Evolutionary conservation across 1,284 basidiomycete species (phyloP).

Genomic region (Cryptococcus hybrid): DNA sequence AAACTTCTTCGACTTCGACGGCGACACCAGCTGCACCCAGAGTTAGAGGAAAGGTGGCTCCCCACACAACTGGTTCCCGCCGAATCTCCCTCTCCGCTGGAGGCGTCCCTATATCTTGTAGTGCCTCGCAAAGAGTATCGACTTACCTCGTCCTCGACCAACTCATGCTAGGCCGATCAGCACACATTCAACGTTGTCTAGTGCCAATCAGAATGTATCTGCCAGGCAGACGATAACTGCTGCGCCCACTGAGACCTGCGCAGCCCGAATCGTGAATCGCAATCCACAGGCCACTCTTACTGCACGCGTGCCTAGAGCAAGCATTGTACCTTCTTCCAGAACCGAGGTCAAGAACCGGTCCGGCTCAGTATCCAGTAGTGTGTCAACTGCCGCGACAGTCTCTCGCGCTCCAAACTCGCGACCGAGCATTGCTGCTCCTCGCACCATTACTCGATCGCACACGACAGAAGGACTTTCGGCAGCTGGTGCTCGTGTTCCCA

Average conservation of each 20-base stretch:
- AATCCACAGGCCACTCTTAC: not conserved
- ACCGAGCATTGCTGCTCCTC: not conserved
- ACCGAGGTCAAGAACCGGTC: not conserved
- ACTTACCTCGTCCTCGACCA: conserved; percentile 1
- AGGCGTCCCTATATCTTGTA: conserved; percentile 11
- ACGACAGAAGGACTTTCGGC: not conserved
- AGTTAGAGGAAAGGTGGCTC: conserved; percentile 2
- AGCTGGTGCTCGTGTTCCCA: not conserved
- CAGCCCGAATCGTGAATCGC: no score
- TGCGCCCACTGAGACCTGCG: no score
- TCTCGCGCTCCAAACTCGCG: not conserved
- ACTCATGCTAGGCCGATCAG: not conserved
- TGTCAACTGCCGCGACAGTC: conserved; percentile 1
- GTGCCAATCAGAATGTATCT: not conserved
- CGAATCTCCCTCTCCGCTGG: conserved; percentile 24
- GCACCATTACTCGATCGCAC: not conserved
- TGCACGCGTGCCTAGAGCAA: not conserved
- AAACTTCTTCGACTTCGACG: conserved; percentile 1
- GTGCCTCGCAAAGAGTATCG: conserved; percentile 13
- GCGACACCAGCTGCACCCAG: not conserved
- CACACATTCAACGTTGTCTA: not conserved
- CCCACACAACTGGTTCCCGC: conserved; percentile 1
- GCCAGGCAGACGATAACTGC: no score
- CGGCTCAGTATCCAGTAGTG: conserved; percentile 5
- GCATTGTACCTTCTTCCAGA: not conserved